phyloP scores from a whole-genome alignment of 352 stramenopile genomes.

The Stramenopiles sp. region DNA sequence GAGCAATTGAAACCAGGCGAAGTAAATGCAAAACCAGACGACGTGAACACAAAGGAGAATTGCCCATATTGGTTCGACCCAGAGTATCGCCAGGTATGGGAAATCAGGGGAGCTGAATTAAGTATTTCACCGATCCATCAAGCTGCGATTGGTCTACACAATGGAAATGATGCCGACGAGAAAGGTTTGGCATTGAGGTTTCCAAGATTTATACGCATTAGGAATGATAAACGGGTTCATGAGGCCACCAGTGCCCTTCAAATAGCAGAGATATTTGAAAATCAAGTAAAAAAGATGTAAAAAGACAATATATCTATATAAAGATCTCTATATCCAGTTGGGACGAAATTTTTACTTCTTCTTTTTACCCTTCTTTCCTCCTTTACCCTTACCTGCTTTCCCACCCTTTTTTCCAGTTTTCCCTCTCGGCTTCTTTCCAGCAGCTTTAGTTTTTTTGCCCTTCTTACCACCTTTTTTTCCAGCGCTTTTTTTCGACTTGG shows the following conservation, averaged over 20 bases:
- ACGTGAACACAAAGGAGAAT: no score
- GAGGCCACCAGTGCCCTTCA: constrained; percentile 85
- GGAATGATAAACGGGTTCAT: constrained; percentile 88
- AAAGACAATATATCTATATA: no score
- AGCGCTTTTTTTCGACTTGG: not conserved
- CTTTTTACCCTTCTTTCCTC: not conserved
- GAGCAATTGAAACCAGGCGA: no score
- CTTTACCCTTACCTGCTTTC: not conserved
- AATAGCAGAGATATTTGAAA: constrained; percentile 68
- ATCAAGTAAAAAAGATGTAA: no score
- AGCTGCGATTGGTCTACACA: constrained; percentile 67
- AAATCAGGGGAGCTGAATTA: constrained; percentile 93
- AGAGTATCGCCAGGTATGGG: constrained; percentile 73
- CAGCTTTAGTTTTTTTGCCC: not conserved
- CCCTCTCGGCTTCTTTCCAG: not conserved
- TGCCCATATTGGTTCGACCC: constrained; percentile 94
- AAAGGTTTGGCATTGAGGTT: constrained; percentile 95
- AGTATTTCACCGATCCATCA: constrained; percentile 94
- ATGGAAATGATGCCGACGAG: constrained; percentile 35
- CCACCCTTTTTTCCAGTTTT: not conserved
- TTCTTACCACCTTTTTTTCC: not conserved
- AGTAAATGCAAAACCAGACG: no score
- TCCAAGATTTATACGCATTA: constrained; percentile 87
- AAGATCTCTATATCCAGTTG: no score
- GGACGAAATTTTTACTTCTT: no score